Percentiles rank a stretch among this genome's conserved stretches.
These are phyloP conservation scores for Leccinum subgranulosum DNA, from an alignment of 768 basidiomycete genomes.

Conservation along the genomic window DNA sequence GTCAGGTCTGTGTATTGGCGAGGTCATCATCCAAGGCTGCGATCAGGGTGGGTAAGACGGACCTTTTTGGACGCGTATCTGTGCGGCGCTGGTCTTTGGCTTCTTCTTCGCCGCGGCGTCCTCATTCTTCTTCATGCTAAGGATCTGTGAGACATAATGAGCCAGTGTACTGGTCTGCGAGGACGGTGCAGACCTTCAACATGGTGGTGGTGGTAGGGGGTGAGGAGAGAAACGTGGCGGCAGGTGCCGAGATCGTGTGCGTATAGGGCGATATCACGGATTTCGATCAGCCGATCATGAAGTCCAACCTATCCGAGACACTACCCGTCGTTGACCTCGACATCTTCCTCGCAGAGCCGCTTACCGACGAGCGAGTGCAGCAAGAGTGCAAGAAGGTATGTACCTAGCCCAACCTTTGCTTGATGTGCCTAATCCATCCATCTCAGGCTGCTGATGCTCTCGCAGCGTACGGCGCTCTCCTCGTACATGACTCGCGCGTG, in stretches of 20 bases:
- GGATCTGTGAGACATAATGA: slow-evolving; percentile 60
- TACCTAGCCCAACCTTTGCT: neutral
- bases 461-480: slow-evolving; percentile 80
- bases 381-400: slow-evolving; percentile 66
- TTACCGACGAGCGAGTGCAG: slow-evolving; percentile 44
- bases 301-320: slow-evolving; percentile 41
- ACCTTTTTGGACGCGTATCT: slow-evolving; percentile 99
- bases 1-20: slow-evolving; percentile 68
- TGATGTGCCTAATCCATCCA: neutral
- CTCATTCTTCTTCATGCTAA: slow-evolving; percentile 99
- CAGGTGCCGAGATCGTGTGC: slow-evolving; percentile 25
- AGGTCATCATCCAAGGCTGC: slow-evolving; percentile 3
- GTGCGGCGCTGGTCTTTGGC: slow-evolving; percentile 97
- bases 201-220: slow-evolving; percentile 28
- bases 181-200: slow-evolving; percentile 39
- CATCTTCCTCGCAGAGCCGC: slow-evolving; percentile 51
- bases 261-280: neutral
- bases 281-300: slow-evolving; percentile 21
- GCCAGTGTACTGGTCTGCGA: neutral
- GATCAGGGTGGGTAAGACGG: slow-evolving; percentile 2
- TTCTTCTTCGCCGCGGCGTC: slow-evolving; percentile 96
- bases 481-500: slow-evolving; percentile 83
- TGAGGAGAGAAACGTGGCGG: slow-evolving; percentile 26
- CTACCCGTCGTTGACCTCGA: slow-evolving; percentile 80
- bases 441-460: slow-evolving; percentile 75